Evolutionary conservation across 2,329 filamentous ascomycete species (phyloP).

Genomic region (Phyllosticta citrichinensis): DNA sequence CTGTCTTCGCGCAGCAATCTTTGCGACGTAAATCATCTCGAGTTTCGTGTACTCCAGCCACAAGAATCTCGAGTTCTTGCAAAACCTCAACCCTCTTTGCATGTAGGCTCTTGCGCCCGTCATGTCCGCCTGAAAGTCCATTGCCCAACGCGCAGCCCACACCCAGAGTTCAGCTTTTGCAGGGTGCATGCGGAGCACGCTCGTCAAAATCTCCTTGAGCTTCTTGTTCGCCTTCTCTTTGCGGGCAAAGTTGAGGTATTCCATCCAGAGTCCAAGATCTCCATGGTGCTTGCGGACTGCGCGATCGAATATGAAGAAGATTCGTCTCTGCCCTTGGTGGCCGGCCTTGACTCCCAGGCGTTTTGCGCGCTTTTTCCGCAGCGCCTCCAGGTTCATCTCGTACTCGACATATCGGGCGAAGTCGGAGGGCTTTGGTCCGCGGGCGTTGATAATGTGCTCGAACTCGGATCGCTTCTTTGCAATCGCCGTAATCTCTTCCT

Average conservation of each 20-base stretch:
- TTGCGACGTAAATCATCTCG: constrained; percentile 85
- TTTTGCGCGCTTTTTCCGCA: constrained; percentile 74
- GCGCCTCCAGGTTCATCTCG: constrained; percentile 57
- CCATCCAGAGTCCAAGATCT: constrained; percentile 73
- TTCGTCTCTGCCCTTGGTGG: constrained; percentile 66
- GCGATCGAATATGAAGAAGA: constrained; percentile 83
- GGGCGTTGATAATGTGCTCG: constrained; percentile 80
- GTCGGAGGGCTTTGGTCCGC: constrained; percentile 62
- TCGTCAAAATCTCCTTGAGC: constrained; percentile 49
- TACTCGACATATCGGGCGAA: constrained; percentile 75
- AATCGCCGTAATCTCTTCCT: constrained; percentile 85
- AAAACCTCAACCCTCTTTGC: constrained; percentile 85
- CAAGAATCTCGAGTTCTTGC: constrained; percentile 59
- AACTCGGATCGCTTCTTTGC: constrained; percentile 86
- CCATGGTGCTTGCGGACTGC: constrained; percentile 76
- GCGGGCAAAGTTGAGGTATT: constrained; percentile 75
- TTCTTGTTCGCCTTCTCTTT: constrained; percentile 54
- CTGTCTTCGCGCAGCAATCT: constrained; percentile 63
- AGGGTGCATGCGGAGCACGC: constrained; percentile 76
- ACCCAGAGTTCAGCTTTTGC: constrained; percentile 77
- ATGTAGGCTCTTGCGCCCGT: constrained; percentile 73
- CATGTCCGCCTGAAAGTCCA: constrained; percentile 79
- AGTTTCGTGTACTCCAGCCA: constrained; percentile 87
- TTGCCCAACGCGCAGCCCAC: constrained; percentile 64
- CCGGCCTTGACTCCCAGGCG: constrained; percentile 67